Percentiles rank a stretch among this genome's conserved stretches.
Evolutionary conservation across 306 rosid genomes (phyloP).

Genomic region (Elaeagnus macrophylla): DNA sequence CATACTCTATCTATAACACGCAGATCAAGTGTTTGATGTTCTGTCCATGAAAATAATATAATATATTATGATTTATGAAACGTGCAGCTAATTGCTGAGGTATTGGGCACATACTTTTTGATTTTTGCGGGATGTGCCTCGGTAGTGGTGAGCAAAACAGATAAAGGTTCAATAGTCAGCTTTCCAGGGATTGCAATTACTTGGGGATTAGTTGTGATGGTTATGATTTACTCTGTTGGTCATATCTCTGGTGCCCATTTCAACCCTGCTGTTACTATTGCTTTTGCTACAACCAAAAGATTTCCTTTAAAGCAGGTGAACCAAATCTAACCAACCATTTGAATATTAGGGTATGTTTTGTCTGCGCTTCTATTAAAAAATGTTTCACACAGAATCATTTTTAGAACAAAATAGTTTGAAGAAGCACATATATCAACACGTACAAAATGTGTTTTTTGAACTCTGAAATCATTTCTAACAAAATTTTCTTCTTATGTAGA

Average conservation of each 20-base stretch:
- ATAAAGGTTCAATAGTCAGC: slow-evolving; percentile 29
- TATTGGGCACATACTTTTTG: slow-evolving; percentile 68
- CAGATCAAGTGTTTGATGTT: not conserved
- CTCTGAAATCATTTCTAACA: too few species aligned
- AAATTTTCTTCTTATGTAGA: too few species aligned
- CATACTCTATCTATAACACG: not conserved
- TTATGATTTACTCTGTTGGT: slow-evolving; percentile 60
- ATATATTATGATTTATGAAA: not conserved
- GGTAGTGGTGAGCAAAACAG: slow-evolving; percentile 41
- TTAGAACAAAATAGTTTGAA: too few species aligned
- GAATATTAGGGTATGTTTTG: not conserved
- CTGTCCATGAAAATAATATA: not conserved
- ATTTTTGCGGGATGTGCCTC: slow-evolving; percentile 71
- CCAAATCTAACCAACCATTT: slow-evolving; percentile 9
- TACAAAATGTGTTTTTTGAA: too few species aligned
- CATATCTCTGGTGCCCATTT: slow-evolving; percentile 90
- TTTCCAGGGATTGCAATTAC: slow-evolving; percentile 50
- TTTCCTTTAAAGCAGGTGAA: slow-evolving; percentile 61
- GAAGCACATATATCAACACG: too few species aligned
- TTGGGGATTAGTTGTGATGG: slow-evolving; percentile 70
- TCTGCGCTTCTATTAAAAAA: too few species aligned
- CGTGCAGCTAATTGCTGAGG: slow-evolving; percentile 63
- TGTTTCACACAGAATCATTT: too few species aligned
- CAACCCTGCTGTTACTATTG: slow-evolving; percentile 84
- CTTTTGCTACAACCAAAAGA: slow-evolving; percentile 53